Evolutionary conservation across 169 alveolate genomes (phyloP).

Genomic region (Babesia gibsoni): DNA sequence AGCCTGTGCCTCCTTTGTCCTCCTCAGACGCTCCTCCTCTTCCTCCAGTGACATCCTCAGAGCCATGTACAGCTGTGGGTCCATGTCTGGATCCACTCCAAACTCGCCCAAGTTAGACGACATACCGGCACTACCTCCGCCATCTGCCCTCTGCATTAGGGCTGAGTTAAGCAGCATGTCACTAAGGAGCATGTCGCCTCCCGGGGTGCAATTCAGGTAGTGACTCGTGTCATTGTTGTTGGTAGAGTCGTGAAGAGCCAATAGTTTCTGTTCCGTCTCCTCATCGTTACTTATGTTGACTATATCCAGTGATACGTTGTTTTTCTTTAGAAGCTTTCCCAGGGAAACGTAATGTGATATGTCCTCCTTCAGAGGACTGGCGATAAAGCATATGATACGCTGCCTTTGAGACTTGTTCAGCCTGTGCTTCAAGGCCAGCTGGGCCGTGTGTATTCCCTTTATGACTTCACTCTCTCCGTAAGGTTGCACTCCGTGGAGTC

Average conservation of each 20-base stretch:
- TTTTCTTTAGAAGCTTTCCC: conserved; percentile 90
- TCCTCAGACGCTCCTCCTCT: conserved; percentile 64
- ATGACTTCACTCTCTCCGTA: conserved; percentile 86
- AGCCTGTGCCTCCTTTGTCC: conserved; percentile 5
- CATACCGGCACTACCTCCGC: background rate
- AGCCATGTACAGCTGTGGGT: conserved; percentile 68
- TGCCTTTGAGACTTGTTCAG: conserved; percentile 90
- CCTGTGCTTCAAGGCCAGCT: conserved; percentile 95
- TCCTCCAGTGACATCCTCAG: conserved; percentile 64
- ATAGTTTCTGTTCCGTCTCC: conserved; percentile 55
- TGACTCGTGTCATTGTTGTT: conserved; percentile 55
- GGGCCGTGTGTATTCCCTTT: conserved; percentile 90
- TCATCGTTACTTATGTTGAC: conserved; percentile 40
- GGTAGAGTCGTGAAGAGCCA: conserved; percentile 44
- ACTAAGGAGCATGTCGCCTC: conserved; percentile 50
- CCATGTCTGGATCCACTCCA: conserved; percentile 66
- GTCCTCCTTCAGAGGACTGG: conserved; percentile 87
- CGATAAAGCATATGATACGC: conserved; percentile 93
- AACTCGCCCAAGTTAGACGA: conserved; percentile 49
- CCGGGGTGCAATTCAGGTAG: conserved; percentile 54
- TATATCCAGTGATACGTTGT: conserved; percentile 87
- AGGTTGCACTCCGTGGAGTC: conserved; percentile 79
- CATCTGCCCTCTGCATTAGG: conserved; percentile 20
- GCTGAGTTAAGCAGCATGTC: conserved; percentile 51
- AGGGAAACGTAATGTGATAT: conserved; percentile 78